Conservation (phyloP, 352 stramenopile species). For the Phytophthora cajani region DNA sequence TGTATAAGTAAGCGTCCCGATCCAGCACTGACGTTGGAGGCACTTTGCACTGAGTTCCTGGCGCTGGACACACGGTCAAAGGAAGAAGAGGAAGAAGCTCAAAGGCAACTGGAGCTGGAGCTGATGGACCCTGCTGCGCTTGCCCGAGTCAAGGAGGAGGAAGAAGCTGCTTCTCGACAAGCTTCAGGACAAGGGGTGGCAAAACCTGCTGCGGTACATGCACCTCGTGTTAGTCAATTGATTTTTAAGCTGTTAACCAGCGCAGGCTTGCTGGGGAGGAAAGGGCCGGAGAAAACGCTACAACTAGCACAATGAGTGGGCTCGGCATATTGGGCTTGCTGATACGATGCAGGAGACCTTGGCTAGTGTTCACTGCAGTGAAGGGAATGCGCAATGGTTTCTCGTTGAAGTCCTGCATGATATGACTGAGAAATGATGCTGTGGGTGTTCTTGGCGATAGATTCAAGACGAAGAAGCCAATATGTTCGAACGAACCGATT, state of each 20-base stretch:
- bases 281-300: background rate
- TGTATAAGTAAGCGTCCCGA: slow-evolving; percentile 7
- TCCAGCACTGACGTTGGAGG: slow-evolving; percentile 30
- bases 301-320: background rate
- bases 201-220: background rate
- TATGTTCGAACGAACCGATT: too few species aligned
- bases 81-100: slow-evolving; percentile 45
- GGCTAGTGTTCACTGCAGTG: background rate
- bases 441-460: too few species aligned
- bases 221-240: background rate
- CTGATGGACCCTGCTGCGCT: slow-evolving; percentile 37
- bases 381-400: background rate
- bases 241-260: background rate
- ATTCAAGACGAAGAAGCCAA: too few species aligned
- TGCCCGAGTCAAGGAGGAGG: slow-evolving; percentile 37
- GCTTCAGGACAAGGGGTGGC: background rate
- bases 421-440: background rate
- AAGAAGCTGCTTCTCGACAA: slow-evolving; percentile 25
- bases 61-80: slow-evolving; percentile 43
- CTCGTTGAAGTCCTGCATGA: background rate
- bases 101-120: slow-evolving; percentile 41
- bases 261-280: background rate
- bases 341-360: background rate
- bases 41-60: slow-evolving; percentile 41
- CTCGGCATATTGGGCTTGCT: background rate